Base-by-base conservation (phyloP, 179 eudicot species). In the Silene coronaria region DNA sequence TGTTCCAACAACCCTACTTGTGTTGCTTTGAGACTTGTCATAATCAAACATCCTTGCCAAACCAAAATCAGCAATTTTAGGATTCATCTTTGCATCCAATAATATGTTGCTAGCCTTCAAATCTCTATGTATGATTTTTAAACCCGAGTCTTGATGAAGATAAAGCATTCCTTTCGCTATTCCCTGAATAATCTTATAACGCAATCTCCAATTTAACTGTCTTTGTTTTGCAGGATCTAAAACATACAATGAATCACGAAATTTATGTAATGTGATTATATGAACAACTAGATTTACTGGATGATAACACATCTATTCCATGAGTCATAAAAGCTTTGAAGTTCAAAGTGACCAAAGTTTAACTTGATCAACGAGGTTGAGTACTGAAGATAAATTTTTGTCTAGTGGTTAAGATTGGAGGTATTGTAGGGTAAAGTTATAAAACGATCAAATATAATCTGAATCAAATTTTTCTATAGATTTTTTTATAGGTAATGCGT, bases 101-200 rank as follows among this genome's bases (percentile, higher is more conserved):
- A 78, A 58, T 5, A 78, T 27, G 26, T 78, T 78, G 57, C 74
- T 57, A 21, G 82, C n/a, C n/a, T n/a, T n/a, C n/a, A n/a, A n/a
- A n/a, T n/a, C n/a, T n/a, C n/a, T n/a, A n/a, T 75, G 77, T 36
- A 79, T 73, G 8, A 79, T 60, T 79, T 46, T 79, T 12, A 70
- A 65, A 21, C 73, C 70, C 14, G 82, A 79, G 51, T 79, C 82
- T 12, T 79, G 70, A 65, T 79, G 78, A 13, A 79, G 78, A 75
- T 79, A 79, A 6, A 75, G 42, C 46, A 79, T 14, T n/a, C 82
- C 82, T 51, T 75, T 58, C 0, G 82, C 82, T 10, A 79, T 75
- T 24, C 82, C 82, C 22, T 7, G 22, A 28, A 79, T 79, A 7
- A 79, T 62, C 22, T 79, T 79, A 28, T 68, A 79, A 12, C 82